These are phyloP conservation scores for Naganishia liquefaciens DNA, from an alignment of 1,284 basidiomycete genomes.

Conservation along the genomic window DNA sequence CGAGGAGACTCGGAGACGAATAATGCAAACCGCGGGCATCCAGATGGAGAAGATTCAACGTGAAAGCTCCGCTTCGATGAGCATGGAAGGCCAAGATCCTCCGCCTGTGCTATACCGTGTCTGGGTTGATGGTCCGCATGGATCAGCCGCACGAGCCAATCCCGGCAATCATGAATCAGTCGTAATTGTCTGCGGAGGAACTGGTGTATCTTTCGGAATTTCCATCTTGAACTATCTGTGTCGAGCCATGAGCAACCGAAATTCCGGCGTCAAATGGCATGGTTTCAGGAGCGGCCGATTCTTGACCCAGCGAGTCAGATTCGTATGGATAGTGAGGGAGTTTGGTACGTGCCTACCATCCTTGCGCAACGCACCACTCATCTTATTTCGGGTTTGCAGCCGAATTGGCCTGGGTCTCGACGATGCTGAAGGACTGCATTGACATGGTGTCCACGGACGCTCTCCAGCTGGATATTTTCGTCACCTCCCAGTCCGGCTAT, in stretches of 20 bases:
- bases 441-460: conserved; percentile 63
- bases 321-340: conserved; percentile 82
- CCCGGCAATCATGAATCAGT: conserved; percentile 69
- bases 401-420: conserved; percentile 81
- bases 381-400: conserved; percentile 54
- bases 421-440: conserved; percentile 67
- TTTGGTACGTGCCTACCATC: conserved; percentile 60
- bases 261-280: conserved; percentile 58
- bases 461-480: conserved; percentile 76
- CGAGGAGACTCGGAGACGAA: conserved; percentile 58
- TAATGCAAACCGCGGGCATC: conserved; percentile 39
- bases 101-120: conserved; percentile 59
- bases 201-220: conserved; percentile 75
- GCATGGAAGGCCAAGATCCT: conserved; percentile 37
- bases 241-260: conserved; percentile 61
- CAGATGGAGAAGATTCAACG: conserved; percentile 36
- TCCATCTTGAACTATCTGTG: conserved; percentile 72
- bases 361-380: not conserved
- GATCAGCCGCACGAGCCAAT: conserved; percentile 66
- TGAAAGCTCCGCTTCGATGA: conserved; percentile 39
- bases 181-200: conserved; percentile 74
- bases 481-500: conserved; percentile 56
- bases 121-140: conserved; percentile 74
- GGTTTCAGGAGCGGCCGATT: conserved; percentile 54
- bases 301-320: conserved; percentile 65